These are phyloP conservation scores for Xylaria venustula DNA, from an alignment of 495 filamentous ascomycete species.

Conservation along the genomic window DNA sequence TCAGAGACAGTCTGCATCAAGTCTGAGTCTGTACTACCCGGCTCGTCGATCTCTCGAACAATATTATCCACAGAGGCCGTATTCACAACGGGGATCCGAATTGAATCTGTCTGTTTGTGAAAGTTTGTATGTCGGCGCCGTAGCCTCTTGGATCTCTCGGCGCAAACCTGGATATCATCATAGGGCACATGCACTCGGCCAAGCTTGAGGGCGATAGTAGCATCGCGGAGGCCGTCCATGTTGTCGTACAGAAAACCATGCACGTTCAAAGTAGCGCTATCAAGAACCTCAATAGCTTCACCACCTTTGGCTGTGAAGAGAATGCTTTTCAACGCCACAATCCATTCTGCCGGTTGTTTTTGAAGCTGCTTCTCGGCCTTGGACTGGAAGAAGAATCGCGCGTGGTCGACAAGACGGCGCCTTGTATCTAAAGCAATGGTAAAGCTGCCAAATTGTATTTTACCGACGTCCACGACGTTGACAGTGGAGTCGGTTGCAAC, in stretches of 20 bases:
- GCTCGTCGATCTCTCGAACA: conserved; percentile 72
- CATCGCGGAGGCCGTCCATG: conserved; percentile 83
- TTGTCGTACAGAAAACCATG: conserved; percentile 91
- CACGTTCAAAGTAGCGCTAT: conserved; percentile 82
- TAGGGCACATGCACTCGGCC: conserved; percentile 87
- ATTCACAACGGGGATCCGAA: conserved; percentile 42
- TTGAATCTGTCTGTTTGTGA: conserved; percentile 32
- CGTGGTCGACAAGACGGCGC: conserved; percentile 85
- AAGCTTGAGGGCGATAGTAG: conserved; percentile 84
- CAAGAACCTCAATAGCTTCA: conserved; percentile 85
- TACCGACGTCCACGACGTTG: conserved; percentile 74
- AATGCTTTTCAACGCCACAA: conserved; percentile 78
- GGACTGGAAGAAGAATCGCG: conserved; percentile 80
- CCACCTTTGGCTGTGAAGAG: conserved; percentile 82
- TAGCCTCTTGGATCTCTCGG: conserved; percentile 45
- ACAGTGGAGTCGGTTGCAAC: conserved; percentile 77
- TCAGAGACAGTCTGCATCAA: conserved; percentile 82
- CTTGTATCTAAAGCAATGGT: conserved; percentile 87
- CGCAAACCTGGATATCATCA: conserved; percentile 73
- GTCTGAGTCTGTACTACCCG: conserved; percentile 69
- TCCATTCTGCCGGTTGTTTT: conserved; percentile 91
- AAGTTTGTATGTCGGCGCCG: conserved; percentile 24
- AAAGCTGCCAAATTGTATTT: conserved; percentile 78
- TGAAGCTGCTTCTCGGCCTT: conserved; percentile 66
- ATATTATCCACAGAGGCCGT: conserved; percentile 62